Conservation (phyloP, 2,329 filamentous ascomycete genomes). For the Emergomyces pasteurianus region DNA sequence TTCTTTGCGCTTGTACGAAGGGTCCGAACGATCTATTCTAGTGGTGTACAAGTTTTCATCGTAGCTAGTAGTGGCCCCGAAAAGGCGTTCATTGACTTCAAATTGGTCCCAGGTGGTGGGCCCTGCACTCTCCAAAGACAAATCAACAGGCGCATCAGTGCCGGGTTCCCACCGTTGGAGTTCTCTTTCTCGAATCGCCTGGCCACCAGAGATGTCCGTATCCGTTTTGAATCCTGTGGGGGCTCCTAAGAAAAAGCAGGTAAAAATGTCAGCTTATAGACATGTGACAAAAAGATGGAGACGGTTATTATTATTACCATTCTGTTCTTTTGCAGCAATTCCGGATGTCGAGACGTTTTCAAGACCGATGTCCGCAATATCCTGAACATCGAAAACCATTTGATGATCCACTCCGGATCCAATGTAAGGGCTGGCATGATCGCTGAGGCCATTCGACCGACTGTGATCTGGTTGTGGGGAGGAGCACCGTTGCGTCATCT, state of each 20-base stretch:
- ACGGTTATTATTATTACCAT: constrained; percentile 37
- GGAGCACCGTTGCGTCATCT: constrained; percentile 49
- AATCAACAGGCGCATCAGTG: constrained; percentile 48
- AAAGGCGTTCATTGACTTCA: constrained; percentile 72
- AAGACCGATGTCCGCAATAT: constrained; percentile 46
- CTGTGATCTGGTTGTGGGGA: constrained; percentile 20
- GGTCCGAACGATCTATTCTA: constrained; percentile 69
- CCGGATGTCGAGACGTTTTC: constrained; percentile 42
- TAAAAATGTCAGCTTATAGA: neutral
- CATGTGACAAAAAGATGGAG: neutral
- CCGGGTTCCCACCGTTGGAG: constrained; percentile 75
- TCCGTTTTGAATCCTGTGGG: constrained; percentile 70
- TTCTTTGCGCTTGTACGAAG: constrained; percentile 64
- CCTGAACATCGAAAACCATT: constrained; percentile 52
- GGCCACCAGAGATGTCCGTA: constrained; percentile 68
- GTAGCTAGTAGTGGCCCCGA: constrained; percentile 81
- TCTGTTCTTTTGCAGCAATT: constrained; percentile 40
- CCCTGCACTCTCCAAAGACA: constrained; percentile 54
- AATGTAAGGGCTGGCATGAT: constrained; percentile 28
- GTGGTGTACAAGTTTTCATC: constrained; percentile 95
- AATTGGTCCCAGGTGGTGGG: constrained; percentile 79
- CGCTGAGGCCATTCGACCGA: constrained; percentile 31
- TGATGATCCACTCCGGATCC: constrained; percentile 34
- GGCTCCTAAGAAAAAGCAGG: constrained; percentile 40
- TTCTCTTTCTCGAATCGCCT: constrained; percentile 56